These are phyloP conservation scores for Myxozyma melibiosi DNA, from an alignment of 805 yeast species.

Conservation along the genomic window DNA sequence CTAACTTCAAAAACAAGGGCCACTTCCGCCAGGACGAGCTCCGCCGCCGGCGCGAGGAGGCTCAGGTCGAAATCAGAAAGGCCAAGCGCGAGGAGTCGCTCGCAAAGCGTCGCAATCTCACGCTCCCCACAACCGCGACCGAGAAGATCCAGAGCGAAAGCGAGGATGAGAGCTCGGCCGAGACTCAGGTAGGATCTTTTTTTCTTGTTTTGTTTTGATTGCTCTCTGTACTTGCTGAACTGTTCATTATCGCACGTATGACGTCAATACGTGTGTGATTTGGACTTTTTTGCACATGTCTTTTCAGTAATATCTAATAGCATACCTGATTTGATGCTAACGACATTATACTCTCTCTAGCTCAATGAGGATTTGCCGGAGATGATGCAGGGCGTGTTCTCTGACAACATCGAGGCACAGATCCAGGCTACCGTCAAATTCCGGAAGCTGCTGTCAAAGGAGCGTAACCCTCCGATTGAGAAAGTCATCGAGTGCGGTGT, in stretches of 20 bases:
- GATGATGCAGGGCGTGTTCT: slow-evolving; percentile 78
- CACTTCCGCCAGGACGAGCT: slow-evolving; percentile 93
- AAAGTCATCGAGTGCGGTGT: slow-evolving; percentile 91
- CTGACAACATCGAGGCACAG: slow-evolving; percentile 76
- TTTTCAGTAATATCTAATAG: not conserved
- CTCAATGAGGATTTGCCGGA: slow-evolving; percentile 66
- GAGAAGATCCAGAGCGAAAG: slow-evolving; percentile 46
- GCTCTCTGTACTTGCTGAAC: not conserved
- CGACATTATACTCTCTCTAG: no score
- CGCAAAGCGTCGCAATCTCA: slow-evolving; percentile 87
- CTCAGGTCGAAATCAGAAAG: slow-evolving; percentile 94
- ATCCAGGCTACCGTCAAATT: slow-evolving; percentile 88
- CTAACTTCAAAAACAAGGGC: slow-evolving; percentile 91
- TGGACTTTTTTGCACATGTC: not conserved
- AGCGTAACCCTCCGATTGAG: slow-evolving; percentile 95
- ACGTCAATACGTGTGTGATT: slow-evolving; percentile 10
- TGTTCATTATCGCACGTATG: not conserved
- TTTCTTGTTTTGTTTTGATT: not conserved
- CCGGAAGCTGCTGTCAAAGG: slow-evolving; percentile 90
- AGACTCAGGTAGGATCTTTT: slow-evolving; percentile 34
- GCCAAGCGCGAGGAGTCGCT: slow-evolving; percentile 94
- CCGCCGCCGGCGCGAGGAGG: slow-evolving; percentile 96
- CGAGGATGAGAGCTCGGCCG: slow-evolving; percentile 48
- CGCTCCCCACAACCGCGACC: slow-evolving; percentile 43
- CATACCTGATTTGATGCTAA: no score